phyloP scores from a whole-genome alignment of 129 eudicot species.

The Logfia minima region DNA sequence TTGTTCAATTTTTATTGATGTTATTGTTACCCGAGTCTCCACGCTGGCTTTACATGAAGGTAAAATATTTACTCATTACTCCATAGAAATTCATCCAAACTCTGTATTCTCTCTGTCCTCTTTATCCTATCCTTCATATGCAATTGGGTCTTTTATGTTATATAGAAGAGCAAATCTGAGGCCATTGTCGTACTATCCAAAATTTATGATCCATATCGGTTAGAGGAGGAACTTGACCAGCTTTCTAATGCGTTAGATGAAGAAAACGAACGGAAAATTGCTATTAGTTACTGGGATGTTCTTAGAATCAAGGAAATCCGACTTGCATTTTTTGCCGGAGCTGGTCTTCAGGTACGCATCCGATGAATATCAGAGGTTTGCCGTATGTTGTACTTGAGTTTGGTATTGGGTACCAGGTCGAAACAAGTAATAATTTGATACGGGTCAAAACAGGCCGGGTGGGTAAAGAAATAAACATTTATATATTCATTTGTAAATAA shows the following conservation, averaged over 20 bases:
- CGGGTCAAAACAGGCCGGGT: background rate
- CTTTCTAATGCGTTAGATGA: slow-evolving; percentile 73
- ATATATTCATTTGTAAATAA: no score
- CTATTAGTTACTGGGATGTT: slow-evolving; percentile 65
- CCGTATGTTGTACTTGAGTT: background rate
- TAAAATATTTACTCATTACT: background rate
- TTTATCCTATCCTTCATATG: slow-evolving; percentile 8
- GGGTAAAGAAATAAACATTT: no score
- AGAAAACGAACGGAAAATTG: slow-evolving; percentile 52
- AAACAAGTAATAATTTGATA: background rate
- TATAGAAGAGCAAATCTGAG: slow-evolving; percentile 68
- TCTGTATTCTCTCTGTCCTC: background rate
- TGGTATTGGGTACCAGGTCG: background rate
- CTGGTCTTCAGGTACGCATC: slow-evolving; percentile 80
- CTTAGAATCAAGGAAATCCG: slow-evolving; percentile 69
- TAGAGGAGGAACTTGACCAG: slow-evolving; percentile 80
- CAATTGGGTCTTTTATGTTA: slow-evolving; percentile 6
- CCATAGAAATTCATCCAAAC: background rate
- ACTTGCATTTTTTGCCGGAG: slow-evolving; percentile 93
- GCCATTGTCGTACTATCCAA: slow-evolving; percentile 86
- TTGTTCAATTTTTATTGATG: slow-evolving; percentile 84
- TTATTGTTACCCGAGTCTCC: slow-evolving; percentile 90
- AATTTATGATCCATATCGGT: slow-evolving; percentile 75
- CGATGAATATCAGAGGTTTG: background rate
- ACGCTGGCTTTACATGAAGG: slow-evolving; percentile 93